Evolutionary conservation across 441 rosid genomes (phyloP).

Genomic region (Eugenia klotzschiana): DNA sequence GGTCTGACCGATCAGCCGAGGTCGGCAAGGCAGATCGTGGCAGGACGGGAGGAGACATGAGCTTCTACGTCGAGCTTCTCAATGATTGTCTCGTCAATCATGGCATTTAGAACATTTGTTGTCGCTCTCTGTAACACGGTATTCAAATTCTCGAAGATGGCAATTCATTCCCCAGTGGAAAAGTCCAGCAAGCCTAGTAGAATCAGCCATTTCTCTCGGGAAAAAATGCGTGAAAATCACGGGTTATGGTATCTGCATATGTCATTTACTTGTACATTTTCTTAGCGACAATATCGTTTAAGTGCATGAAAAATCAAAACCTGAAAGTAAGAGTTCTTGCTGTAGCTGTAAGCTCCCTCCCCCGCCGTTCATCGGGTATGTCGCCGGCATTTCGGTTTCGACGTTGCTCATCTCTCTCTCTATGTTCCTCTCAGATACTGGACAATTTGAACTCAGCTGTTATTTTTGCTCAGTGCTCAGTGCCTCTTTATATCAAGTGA

Average conservation of each 20-base stretch:
- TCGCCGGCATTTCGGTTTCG: background rate
- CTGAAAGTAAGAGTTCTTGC: slow-evolving; percentile 31
- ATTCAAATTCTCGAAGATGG: background rate
- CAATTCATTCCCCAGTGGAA: background rate
- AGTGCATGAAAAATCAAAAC: slow-evolving; percentile 3
- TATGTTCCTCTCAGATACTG: background rate
- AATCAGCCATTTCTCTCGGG: background rate
- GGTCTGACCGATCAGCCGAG: background rate
- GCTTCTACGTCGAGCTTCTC: background rate
- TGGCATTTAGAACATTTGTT: background rate
- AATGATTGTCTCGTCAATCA: background rate
- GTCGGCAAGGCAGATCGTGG: background rate
- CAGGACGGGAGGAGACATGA: background rate
- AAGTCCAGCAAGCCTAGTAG: background rate
- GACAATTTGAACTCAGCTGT: background rate
- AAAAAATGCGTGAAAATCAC: background rate
- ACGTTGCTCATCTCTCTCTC: background rate
- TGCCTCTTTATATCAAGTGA: background rate
- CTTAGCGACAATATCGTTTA: background rate
- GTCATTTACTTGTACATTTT: background rate
- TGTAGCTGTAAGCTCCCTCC: slow-evolving; percentile 29
- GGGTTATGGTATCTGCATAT: background rate
- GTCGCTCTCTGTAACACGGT: background rate
- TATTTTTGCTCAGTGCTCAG: background rate
- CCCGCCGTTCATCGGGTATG: slow-evolving; percentile 30